phyloP scores from a whole-genome alignment of 169 alveolate genomes.

The Plasmodium gallinaceum region DNA sequence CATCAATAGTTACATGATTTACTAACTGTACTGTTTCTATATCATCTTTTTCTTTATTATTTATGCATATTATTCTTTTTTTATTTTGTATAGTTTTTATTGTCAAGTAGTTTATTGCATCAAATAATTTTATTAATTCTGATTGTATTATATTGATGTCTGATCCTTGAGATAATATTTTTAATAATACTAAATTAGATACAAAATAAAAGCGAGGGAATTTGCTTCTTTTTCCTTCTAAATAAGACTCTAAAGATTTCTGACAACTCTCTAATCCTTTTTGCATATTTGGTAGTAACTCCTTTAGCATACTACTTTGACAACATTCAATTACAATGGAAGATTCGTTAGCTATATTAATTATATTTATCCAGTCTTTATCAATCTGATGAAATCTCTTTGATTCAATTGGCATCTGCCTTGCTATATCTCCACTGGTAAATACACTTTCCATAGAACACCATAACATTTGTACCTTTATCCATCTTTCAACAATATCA shows the following conservation, averaged over 20 bases:
- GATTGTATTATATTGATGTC: constrained; percentile 96
- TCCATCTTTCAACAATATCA: constrained; percentile 97
- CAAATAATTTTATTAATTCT: constrained; percentile 95
- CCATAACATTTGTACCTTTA: constrained; percentile 97
- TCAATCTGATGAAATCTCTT: constrained; percentile 95
- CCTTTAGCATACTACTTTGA: constrained; percentile 95
- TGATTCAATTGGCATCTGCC: constrained; percentile 97
- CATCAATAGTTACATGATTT: constrained; percentile 95
- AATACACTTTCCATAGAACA: constrained; percentile 96
- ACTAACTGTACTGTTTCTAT: constrained; percentile 92
- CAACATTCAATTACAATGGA: constrained; percentile 95
- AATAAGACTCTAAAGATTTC: constrained; percentile 94
- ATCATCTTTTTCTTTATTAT: constrained; percentile 90
- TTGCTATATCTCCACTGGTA: constrained; percentile 98
- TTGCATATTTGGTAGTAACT: constrained; percentile 93
- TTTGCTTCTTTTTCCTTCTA: constrained; percentile 97
- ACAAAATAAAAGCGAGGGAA: constrained; percentile 98
- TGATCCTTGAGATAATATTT: constrained; percentile 95
- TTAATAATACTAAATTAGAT: constrained; percentile 95
- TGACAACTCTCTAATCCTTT: constrained; percentile 95
- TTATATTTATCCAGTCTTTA: constrained; percentile 95
- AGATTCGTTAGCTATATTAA: constrained; percentile 96
- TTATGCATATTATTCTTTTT: constrained; percentile 82
- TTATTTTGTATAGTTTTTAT: constrained; percentile 86
- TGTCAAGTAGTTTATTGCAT: constrained; percentile 94